Evolutionary conservation across 495 filamentous ascomycete genomes (phyloP).

Genomic region (Evansstolkia leycettana): DNA sequence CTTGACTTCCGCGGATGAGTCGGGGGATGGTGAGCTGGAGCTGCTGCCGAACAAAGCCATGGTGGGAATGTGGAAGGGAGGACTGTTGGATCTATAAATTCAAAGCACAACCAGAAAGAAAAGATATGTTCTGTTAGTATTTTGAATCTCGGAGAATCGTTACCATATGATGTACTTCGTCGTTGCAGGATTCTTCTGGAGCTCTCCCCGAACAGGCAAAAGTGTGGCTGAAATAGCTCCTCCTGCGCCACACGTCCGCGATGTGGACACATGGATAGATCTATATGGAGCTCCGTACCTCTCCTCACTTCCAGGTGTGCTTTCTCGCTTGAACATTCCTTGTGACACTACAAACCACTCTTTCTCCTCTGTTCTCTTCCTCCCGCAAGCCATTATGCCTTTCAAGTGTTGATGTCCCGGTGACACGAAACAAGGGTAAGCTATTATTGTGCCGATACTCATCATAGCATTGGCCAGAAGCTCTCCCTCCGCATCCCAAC

Average conservation of each 20-base stretch:
- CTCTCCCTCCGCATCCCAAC: no score
- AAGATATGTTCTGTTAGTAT: no score
- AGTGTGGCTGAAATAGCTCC: background rate
- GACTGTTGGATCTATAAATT: background rate
- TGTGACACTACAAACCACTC: background rate
- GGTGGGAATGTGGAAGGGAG: slow-evolving; percentile 6
- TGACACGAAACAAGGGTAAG: slow-evolving; percentile 8
- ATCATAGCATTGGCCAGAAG: no score
- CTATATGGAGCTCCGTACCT: background rate
- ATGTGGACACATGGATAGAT: slow-evolving; percentile 1
- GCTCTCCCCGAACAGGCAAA: background rate
- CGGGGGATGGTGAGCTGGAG: slow-evolving; percentile 15
- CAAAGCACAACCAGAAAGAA: background rate
- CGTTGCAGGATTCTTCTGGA: background rate
- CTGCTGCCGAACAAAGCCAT: slow-evolving; percentile 31
- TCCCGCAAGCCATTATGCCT: slow-evolving; percentile 10
- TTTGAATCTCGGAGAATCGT: no score
- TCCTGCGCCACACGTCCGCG: background rate
- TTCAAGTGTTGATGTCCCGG: slow-evolving; percentile 16
- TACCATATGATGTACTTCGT: no score
- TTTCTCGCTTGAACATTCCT: no score
- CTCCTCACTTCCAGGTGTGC: no score
- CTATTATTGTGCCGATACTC: no score
- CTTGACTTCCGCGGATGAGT: slow-evolving; percentile 50
- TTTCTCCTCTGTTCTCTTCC: slow-evolving; percentile 1